Base-by-base conservation (phyloP, 257 asterid genomes). In the Ehretia macrophylla region DNA sequence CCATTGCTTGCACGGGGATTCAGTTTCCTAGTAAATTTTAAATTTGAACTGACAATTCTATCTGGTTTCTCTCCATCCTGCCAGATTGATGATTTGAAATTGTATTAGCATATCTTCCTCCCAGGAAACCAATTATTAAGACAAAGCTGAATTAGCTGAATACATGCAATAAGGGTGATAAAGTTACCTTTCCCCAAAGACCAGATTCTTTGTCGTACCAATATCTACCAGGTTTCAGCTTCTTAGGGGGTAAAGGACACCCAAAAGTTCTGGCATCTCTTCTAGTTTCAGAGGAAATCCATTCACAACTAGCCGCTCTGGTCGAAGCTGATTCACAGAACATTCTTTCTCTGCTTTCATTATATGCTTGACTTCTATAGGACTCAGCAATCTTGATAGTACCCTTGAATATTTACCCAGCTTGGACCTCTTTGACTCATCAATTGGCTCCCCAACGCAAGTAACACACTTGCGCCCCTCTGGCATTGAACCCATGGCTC, bases 121-220 rank as follows among this genome's bases (percentile, higher is more conserved):
- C 27, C 8, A 49, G 10, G 11, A 65, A 60, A 49, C 48, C 22
- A 56, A 39, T 42, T 50, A 68, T 14, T 65, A 56, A 47, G 13
- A 51, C 18, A 32, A 58, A 56, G 55, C 64, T 40, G 48, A 58
- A 1, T 22, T 4, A 12, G 11, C 1, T 12, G 54, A 14, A 22
- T n/a, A 52, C 14, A 11, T 6, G 38, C 39, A 22, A 52, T 14
- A 11, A 52, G 17, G 38, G 32, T 4, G 16, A 32, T 52, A 32
- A 52, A 20, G 9, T 69, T 55, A 87, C 94, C 94, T 87, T 82
- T 64, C 94, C 95, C 90, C 94, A 84, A 32, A 87, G 78, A 64
- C 94, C 95, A 35, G 95, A 82, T 68, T 84, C 84, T 68, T 79
- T 79, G 57, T 87, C 95, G 59, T 87, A 84, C 95, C 95, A 87